These are phyloP conservation scores for Parmelia sp. DNA, from an alignment of 495 filamentous ascomycete species.

Conservation along the genomic window DNA sequence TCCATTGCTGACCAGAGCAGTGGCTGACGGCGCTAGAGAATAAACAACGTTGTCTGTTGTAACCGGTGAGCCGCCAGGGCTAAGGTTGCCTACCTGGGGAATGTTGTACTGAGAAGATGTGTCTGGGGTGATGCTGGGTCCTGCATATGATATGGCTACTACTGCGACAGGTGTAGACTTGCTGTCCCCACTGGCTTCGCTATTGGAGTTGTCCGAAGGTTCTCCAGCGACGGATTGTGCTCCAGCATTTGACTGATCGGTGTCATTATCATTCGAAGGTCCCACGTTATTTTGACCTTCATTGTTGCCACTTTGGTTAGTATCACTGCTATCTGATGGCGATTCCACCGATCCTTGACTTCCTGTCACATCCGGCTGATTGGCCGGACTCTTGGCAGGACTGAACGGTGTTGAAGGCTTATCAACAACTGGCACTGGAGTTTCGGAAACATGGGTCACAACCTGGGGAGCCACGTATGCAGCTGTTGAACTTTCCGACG, in stretches of 20 bases:
- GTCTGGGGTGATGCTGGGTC: neutral
- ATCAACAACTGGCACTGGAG: neutral
- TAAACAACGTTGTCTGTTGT: neutral
- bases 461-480: neutral
- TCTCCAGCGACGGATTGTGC: neutral
- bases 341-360: neutral
- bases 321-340: neutral
- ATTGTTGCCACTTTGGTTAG: neutral
- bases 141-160: constrained; percentile 1
- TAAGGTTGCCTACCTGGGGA: neutral
- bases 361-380: neutral
- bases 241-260: neutral
- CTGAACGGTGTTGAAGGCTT: neutral
- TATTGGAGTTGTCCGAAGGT: neutral
- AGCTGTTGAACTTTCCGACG: neutral
- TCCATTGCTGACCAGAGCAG: neutral
- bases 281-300: neutral
- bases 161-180: neutral
- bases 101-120: neutral
- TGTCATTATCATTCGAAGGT: neutral
- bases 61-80: neutral
- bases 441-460: neutral
- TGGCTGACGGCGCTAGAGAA: constrained; percentile 1
- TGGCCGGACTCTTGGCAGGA: neutral
- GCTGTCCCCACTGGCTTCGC: neutral